Base-by-base conservation (phyloP, 306 rosid genomes). In the Gleditsia sinensis region DNA sequence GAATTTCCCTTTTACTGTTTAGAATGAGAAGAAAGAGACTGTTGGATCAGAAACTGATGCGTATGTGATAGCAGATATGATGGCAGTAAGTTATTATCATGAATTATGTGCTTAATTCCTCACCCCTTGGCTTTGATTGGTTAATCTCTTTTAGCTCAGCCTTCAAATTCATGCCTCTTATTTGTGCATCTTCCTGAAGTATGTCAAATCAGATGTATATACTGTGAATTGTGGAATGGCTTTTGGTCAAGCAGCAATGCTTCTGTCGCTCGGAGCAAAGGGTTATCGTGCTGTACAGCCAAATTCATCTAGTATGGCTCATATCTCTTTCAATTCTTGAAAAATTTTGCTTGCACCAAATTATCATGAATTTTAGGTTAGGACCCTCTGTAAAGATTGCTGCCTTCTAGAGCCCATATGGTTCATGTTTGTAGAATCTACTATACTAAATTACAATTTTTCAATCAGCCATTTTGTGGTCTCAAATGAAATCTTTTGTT, bases 1-100 rank as follows among this genome's bases (percentile, higher is more conserved):
- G 69, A 25, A 60, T 80, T 75, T 72, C 28, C 74, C 37, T 78
- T 42, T 62, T 64, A 42, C 55, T 37, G 56, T 80, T 75, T 81
- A 95, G 99, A 78, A 95, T 69, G 94, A 86, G 85, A 90, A 90
- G 86, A 77, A 64, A 74, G 96, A 95, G 85, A 86, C 85, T 0
- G 96, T 95, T 37, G 99, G 97, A 79, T 81, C 96, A 32, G 99
- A 95, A 81, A 84, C 92, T 33, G 98, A 95, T 59, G 99, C 98
- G 23, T 95, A 88, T 82, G 86, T 96, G 17, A 87, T 95, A 32
- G 98, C 96, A 72, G 99, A 95, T 80, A 87, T 86, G 93, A 81
- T 95, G 80, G 27, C 80, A 65, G 99, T 95, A 83, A 95, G 99
- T 87, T 67, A 21, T 67, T 74, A 40, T 68, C 73, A 66, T 78